Conservation (phyloP, 2,329 filamentous ascomycete species). For the Aspergillus sp. region DNA sequence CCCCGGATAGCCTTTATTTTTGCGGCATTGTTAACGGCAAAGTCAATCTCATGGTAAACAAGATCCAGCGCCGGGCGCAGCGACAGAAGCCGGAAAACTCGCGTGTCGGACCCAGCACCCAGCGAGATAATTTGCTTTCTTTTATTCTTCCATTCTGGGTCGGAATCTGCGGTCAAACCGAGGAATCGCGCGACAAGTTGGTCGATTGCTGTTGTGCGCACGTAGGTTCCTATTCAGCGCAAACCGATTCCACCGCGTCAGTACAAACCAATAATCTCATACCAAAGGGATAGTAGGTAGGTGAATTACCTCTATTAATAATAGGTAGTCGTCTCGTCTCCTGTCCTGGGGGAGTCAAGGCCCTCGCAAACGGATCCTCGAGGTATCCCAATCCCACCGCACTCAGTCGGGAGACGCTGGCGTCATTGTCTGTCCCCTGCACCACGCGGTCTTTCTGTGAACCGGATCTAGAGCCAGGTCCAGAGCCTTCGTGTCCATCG, state of each 20-base stretch:
- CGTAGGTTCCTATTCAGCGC: constrained; percentile 72
- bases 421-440: constrained; percentile 88
- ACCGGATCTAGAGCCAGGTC: constrained; percentile 22
- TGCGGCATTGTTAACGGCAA: constrained; percentile 67
- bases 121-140: constrained; percentile 79
- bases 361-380: constrained; percentile 72
- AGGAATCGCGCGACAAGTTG: constrained; percentile 73
- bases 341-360: constrained; percentile 58
- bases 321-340: constrained; percentile 73
- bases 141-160: constrained; percentile 2
- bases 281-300: not conserved
- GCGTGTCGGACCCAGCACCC: constrained; percentile 90
- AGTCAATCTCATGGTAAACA: constrained; percentile 91
- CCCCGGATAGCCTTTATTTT: constrained; percentile 57
- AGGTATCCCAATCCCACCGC: constrained; percentile 85
- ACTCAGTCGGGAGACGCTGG: constrained; percentile 82
- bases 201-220: constrained; percentile 82
- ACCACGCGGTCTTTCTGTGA: constrained; percentile 68
- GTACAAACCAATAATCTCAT: not conserved
- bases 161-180: constrained; percentile 22
- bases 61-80: constrained; percentile 49
- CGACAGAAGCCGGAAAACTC: constrained; percentile 73
- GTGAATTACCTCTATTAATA: constrained; percentile 76
- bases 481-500: constrained; percentile 27
- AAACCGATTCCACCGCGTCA: not conserved